These are phyloP conservation scores for Pleurotus tuber-regium DNA, from an alignment of 768 basidiomycete species.

Conservation along the genomic window DNA sequence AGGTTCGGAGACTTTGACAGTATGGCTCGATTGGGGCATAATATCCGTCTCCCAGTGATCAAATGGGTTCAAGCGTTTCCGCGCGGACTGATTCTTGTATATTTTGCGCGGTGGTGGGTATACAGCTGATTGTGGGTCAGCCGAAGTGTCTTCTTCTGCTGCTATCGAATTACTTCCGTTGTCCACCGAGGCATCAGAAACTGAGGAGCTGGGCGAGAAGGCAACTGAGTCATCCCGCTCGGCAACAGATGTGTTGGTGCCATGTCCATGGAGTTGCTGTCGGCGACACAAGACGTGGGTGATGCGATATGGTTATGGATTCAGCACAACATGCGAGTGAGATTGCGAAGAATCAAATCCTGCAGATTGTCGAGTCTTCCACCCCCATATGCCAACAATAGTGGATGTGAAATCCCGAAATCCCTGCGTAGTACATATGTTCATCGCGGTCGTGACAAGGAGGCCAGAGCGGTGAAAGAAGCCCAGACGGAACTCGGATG, in stretches of 20 bases:
- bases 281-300: constrained; percentile 5
- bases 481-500: constrained; percentile 3
- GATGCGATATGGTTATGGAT: constrained; percentile 4
- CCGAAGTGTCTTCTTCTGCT: no score
- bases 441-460: background rate
- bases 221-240: background rate
- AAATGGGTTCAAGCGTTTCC: constrained; percentile 1
- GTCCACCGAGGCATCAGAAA: no score
- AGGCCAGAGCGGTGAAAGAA: constrained; percentile 11
- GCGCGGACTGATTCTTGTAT: background rate
- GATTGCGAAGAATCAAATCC: background rate
- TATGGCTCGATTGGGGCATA: no score
- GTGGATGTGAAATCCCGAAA: constrained; percentile 3
- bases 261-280: constrained; percentile 1
- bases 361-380: background rate
- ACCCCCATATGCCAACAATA: background rate
- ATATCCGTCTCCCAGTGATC: background rate
- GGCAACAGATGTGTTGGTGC: constrained; percentile 4
- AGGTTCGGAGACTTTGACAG: background rate
- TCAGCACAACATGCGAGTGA: background rate
- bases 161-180: no score
- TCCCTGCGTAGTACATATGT: background rate
- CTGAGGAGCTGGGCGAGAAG: no score
- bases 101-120: background rate
- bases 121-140: no score